A percentile compares a stretch with the other conserved stretches of the same genome.
phyloP scores from a whole-genome alignment of 345 rosid genomes.

The Orychophragmus violaceus region DNA sequence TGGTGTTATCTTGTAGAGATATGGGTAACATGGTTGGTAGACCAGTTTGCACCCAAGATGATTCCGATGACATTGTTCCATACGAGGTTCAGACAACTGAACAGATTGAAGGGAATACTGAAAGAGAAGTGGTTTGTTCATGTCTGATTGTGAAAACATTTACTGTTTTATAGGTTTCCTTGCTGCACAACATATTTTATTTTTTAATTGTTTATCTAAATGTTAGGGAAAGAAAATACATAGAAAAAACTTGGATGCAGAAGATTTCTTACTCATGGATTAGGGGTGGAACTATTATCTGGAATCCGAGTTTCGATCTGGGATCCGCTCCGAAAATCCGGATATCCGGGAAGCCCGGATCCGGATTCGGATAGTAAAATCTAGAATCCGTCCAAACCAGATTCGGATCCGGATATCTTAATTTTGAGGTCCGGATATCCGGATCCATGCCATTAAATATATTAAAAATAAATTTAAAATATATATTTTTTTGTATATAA shows the following conservation, averaged over 20 bases:
- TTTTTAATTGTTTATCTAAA: neutral
- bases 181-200: neutral
- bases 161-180: neutral
- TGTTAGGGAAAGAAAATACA: slow-evolving; percentile 20
- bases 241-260: slow-evolving; percentile 58
- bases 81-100: slow-evolving; percentile 41
- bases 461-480: no score
- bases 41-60: slow-evolving; percentile 56
- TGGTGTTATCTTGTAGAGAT: slow-evolving; percentile 40
- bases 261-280: slow-evolving; percentile 27
- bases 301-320: no score
- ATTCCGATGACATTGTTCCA: slow-evolving; percentile 51
- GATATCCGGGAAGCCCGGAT: no score
- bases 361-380: no score
- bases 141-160: slow-evolving; percentile 9
- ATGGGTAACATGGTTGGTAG: slow-evolving; percentile 80
- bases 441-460: no score
- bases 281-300: no score
- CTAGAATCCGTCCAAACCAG: no score
- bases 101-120: slow-evolving; percentile 41
- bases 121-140: slow-evolving; percentile 56
- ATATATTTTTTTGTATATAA: no score
- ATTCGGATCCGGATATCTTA: no score
- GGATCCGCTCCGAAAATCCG: no score
- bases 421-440: no score